A percentile compares a stretch with the other conserved stretches of the same genome.
phyloP scores from a whole-genome alignment of 257 asterid species.

The Sherardia arvensis region DNA sequence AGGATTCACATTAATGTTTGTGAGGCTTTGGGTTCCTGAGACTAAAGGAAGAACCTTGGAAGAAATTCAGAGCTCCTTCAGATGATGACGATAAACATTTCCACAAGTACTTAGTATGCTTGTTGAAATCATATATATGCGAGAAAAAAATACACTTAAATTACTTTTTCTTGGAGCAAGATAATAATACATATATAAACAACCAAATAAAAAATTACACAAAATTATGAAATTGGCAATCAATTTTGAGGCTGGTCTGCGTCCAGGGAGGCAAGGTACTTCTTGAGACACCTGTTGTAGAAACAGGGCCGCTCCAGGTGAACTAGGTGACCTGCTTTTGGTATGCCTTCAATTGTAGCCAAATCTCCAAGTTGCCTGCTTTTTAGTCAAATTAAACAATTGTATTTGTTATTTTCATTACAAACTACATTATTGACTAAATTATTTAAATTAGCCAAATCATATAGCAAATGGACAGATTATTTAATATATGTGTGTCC shows the following conservation, averaged over 20 bases:
- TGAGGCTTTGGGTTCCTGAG: constrained; percentile 73
- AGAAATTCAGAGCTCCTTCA: constrained; percentile 63
- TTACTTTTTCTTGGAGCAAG: background rate
- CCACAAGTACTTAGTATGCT: background rate
- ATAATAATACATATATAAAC: too few species aligned
- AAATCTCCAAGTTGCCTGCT: constrained; percentile 65
- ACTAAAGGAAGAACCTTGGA: constrained; percentile 87
- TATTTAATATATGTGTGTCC: background rate
- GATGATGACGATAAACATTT: constrained; percentile 22
- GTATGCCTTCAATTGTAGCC: constrained; percentile 42
- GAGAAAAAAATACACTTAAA: constrained; percentile 9
- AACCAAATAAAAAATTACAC: background rate
- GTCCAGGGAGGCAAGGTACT: constrained; percentile 52
- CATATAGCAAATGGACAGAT: too few species aligned
- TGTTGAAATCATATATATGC: constrained; percentile 1
- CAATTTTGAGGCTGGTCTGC: constrained; percentile 23
- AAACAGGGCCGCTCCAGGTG: constrained; percentile 80
- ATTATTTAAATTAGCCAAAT: too few species aligned
- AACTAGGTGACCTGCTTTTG: constrained; percentile 82
- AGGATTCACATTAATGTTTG: constrained; percentile 48
- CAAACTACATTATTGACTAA: too few species aligned
- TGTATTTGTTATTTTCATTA: background rate
- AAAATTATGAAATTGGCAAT: background rate
- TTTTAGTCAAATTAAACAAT: background rate
- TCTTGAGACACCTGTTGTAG: constrained; percentile 55